These are phyloP conservation scores for Prototheca cutis DNA, from an alignment of 163 green algal genomes.

Conservation along the genomic window DNA sequence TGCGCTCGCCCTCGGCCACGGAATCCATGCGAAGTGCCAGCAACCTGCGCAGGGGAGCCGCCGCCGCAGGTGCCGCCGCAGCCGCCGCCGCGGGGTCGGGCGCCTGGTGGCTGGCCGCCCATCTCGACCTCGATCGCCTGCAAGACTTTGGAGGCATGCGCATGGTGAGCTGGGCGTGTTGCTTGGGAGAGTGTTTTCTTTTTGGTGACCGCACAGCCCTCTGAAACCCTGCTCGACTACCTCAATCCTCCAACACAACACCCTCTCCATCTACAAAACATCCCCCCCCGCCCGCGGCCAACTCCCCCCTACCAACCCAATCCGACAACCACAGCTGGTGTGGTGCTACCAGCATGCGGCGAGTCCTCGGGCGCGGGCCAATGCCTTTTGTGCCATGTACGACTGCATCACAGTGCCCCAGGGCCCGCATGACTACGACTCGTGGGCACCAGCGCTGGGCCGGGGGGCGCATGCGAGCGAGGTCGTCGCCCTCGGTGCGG, in stretches of 20 bases:
- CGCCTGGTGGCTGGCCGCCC: conserved; percentile 8
- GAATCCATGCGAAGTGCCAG: conserved; percentile 5
- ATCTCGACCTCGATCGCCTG: conserved; percentile 18
- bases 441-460: conserved; percentile 13
- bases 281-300: too few species aligned
- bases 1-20: background rate
- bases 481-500: conserved; percentile 11
- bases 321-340: conserved; percentile 7
- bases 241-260: too few species aligned
- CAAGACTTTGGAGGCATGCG: conserved; percentile 41
- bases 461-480: conserved; percentile 14
- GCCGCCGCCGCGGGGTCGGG: conserved; percentile 1
- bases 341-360: conserved; percentile 18
- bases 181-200: too few species aligned
- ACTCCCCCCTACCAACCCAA: background rate
- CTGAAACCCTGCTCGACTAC: too few species aligned
- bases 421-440: conserved; percentile 2
- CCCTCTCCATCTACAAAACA: too few species aligned
- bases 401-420: conserved; percentile 11
- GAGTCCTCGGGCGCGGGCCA: conserved; percentile 1
- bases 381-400: conserved; percentile 21
- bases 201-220: too few species aligned
- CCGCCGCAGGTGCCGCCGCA: too few species aligned
- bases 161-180: conserved; percentile 17
- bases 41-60: background rate